phyloP scores from a whole-genome alignment of 2,329 filamentous ascomycete species.

The Trichoderma simmonsii region DNA sequence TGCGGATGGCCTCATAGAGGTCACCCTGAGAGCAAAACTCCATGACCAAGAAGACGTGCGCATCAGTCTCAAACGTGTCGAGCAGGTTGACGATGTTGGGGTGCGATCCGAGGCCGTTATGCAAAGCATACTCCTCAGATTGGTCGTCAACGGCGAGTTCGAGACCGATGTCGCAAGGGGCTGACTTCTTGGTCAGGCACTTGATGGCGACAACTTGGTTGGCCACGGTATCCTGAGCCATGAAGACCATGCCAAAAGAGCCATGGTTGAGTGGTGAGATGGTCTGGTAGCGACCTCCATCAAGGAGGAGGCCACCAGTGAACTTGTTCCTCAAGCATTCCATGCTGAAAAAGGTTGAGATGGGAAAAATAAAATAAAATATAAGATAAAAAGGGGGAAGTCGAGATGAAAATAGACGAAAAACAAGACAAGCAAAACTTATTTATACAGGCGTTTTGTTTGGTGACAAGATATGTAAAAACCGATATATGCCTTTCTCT shows the following conservation, averaged over 20 bases:
- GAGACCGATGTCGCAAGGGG: constrained; percentile 56
- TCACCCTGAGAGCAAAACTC: constrained; percentile 96
- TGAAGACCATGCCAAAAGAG: constrained; percentile 98
- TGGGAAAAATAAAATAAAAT: constrained; percentile 20
- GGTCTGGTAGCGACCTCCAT: constrained; percentile 79
- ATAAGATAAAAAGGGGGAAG: constrained; percentile 22
- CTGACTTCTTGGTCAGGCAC: constrained; percentile 81
- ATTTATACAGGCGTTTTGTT: constrained; percentile 29
- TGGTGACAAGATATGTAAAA: constrained; percentile 17
- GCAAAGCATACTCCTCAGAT: constrained; percentile 76
- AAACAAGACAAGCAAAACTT: constrained; percentile 18
- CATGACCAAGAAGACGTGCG: constrained; percentile 87
- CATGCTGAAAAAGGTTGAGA: constrained; percentile 46
- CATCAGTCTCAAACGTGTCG: constrained; percentile 85
- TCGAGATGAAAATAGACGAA: not conserved
- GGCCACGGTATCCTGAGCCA: constrained; percentile 76
- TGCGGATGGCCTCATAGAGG: constrained; percentile 93
- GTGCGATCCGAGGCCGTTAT: constrained; percentile 74
- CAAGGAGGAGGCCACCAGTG: constrained; percentile 72
- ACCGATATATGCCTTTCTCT: constrained; percentile 20
- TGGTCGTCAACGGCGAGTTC: constrained; percentile 76
- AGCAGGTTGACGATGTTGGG: constrained; percentile 92
- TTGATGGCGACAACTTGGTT: constrained; percentile 88
- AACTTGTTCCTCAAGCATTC: constrained; percentile 86
- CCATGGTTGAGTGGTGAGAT: constrained; percentile 96